Percentiles rank a stretch among this genome's conserved stretches.
phyloP scores from a whole-genome alignment of 202 grass and related monocot species.

The Brachypodium distachyon region DNA sequence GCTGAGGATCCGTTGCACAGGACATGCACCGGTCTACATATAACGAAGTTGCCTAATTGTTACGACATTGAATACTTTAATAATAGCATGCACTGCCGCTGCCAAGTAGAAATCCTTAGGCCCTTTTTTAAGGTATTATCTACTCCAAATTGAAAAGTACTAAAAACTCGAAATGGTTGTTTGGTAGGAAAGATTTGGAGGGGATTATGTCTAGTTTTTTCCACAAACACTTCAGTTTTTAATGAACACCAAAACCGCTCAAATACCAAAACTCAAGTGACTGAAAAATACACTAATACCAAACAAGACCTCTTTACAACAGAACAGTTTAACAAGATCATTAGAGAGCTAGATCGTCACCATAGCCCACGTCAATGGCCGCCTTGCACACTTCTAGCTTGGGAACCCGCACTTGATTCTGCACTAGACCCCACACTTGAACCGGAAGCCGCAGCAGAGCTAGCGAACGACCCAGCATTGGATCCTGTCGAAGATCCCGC shows the following conservation, averaged over 20 bases:
- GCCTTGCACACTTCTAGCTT: not conserved
- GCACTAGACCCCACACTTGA: not conserved
- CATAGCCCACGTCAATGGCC: not conserved
- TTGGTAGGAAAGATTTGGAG: too few relatives aligned
- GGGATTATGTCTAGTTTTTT: too few relatives aligned
- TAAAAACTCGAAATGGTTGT: too few relatives aligned
- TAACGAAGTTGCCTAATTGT: not conserved
- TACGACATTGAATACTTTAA: not conserved
- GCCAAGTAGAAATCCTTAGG: too few relatives aligned
- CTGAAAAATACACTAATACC: too few relatives aligned
- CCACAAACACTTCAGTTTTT: too few relatives aligned
- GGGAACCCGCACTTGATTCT: not conserved
- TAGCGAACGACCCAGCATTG: not conserved
- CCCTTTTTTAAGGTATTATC: too few relatives aligned
- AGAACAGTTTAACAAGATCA: not conserved
- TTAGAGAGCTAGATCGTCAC: not conserved
- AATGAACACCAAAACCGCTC: too few relatives aligned
- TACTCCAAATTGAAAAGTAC: too few relatives aligned
- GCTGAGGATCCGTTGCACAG: too few relatives aligned
- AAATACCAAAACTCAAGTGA: too few relatives aligned
- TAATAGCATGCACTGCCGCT: too few relatives aligned
- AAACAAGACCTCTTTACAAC: not conserved
- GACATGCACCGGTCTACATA: not conserved
- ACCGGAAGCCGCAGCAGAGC: conserved; percentile 16
- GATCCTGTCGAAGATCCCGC: conserved; percentile 9